phyloP scores from a whole-genome alignment of 2,329 filamentous ascomycete species.

The Sporothrix pallida region DNA sequence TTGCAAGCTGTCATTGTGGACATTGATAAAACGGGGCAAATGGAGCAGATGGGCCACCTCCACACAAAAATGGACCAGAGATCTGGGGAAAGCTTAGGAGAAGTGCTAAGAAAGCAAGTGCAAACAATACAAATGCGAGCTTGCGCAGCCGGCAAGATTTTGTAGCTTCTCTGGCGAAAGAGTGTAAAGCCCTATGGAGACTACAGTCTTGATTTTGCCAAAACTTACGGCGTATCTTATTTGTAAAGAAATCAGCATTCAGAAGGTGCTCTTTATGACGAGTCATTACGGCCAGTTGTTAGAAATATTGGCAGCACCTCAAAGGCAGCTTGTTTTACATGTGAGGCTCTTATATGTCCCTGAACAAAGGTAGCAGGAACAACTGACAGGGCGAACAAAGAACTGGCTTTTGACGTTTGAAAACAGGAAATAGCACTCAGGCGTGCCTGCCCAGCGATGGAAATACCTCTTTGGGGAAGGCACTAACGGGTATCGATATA shows the following conservation, averaged over 20 bases:
- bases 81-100: constrained; percentile 5
- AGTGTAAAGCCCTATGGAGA: not conserved
- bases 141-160: not conserved
- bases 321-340: no score
- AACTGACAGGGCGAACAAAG: not conserved
- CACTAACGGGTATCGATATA: constrained; percentile 17
- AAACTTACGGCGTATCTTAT: no score
- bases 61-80: not conserved
- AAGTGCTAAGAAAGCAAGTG: not conserved
- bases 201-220: not conserved
- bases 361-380: not conserved
- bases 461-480: not conserved
- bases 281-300: not conserved
- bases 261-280: not conserved
- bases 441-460: not conserved
- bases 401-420: not conserved
- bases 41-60: not conserved
- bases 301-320: not conserved
- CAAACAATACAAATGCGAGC: not conserved
- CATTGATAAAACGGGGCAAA: not conserved
- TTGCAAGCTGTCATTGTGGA: not conserved
- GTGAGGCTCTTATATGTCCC: not conserved
- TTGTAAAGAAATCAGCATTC: no score
- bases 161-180: not conserved
- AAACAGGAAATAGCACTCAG: not conserved